Percentiles rank a stretch among this genome's conserved stretches.
These are phyloP conservation scores for Dicorynia guianensis DNA, from an alignment of 306 rosid species.

Conservation along the genomic window DNA sequence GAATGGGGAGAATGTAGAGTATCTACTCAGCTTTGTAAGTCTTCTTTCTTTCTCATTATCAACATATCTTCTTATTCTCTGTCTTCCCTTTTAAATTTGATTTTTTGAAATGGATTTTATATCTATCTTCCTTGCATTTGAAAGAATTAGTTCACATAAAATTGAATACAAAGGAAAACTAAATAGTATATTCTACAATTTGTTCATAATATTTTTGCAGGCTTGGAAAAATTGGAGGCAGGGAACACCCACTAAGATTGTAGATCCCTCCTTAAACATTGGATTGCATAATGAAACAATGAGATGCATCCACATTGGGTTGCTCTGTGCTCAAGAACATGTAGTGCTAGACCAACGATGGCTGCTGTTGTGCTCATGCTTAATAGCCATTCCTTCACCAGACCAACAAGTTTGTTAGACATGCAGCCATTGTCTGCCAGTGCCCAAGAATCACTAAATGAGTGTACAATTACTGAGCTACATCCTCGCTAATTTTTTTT, in stretches of 20 bases:
- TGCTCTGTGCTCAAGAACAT: slow-evolving; percentile 64
- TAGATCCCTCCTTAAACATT: slow-evolving; percentile 44
- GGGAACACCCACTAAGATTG: slow-evolving; percentile 37
- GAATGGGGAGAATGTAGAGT: slow-evolving; percentile 27
- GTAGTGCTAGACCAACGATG: slow-evolving; percentile 58
- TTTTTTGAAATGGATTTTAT: neutral
- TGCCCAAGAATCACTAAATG: slow-evolving; percentile 20
- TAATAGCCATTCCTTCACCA: slow-evolving; percentile 44
- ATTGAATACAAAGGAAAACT: neutral
- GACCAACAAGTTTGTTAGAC: slow-evolving; percentile 10
- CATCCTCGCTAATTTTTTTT: slow-evolving; percentile 42
- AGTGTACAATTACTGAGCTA: slow-evolving; percentile 34
- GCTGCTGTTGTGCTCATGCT: slow-evolving; percentile 48
- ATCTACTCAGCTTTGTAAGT: slow-evolving; percentile 57
- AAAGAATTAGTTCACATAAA: neutral
- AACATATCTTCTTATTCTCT: neutral
- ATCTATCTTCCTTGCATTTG: too few relatives aligned
- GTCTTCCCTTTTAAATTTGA: neutral
- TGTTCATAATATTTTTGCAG: slow-evolving; percentile 35
- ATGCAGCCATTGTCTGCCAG: neutral
- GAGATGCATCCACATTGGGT: slow-evolving; percentile 69
- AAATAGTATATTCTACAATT: neutral
- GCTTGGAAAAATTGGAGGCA: slow-evolving; percentile 64
- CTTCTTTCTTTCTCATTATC: neutral
- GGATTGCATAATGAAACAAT: slow-evolving; percentile 37